Percentiles rank a stretch among this genome's conserved stretches.
Evolutionary conservation across 306 rosid species (phyloP).

Genomic region (Lotus japonicus): DNA sequence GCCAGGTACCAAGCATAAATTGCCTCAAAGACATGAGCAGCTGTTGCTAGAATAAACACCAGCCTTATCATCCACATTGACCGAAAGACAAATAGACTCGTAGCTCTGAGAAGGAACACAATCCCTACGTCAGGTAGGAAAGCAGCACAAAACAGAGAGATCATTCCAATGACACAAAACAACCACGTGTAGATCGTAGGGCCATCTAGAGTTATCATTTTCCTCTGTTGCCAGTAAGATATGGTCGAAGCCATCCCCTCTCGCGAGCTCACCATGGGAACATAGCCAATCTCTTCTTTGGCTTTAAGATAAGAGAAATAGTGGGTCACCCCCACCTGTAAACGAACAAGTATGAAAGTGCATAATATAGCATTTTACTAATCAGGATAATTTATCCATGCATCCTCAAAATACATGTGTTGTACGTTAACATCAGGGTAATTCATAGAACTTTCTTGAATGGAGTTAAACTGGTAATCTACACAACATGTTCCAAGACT

Average conservation of each 20-base stretch:
- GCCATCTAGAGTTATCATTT: slow-evolving; percentile 61
- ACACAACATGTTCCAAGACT: neutral
- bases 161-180: slow-evolving; percentile 58
- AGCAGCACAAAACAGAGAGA: slow-evolving; percentile 53
- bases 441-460: neutral
- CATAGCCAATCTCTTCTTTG: slow-evolving; percentile 79
- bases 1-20: slow-evolving; percentile 70
- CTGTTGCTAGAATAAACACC: slow-evolving; percentile 36
- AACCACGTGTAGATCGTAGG: slow-evolving; percentile 73
- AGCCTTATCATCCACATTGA: slow-evolving; percentile 47
- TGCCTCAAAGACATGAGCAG: slow-evolving; percentile 53
- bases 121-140: slow-evolving; percentile 66
- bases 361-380: neutral
- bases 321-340: slow-evolving; percentile 85
- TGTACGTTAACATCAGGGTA: neutral
- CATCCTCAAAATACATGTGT: neutral
- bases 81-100: slow-evolving; percentile 49
- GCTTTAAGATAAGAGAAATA: slow-evolving; percentile 88
- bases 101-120: slow-evolving; percentile 45
- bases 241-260: slow-evolving; percentile 92
- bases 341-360: slow-evolving; percentile 13
- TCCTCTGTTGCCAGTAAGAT: slow-evolving; percentile 75
- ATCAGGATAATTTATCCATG: neutral
- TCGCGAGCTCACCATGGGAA: slow-evolving; percentile 55
- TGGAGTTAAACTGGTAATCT: neutral